phyloP scores from a whole-genome alignment of 2,329 filamentous ascomycete species.

The Aciculosporium take region DNA sequence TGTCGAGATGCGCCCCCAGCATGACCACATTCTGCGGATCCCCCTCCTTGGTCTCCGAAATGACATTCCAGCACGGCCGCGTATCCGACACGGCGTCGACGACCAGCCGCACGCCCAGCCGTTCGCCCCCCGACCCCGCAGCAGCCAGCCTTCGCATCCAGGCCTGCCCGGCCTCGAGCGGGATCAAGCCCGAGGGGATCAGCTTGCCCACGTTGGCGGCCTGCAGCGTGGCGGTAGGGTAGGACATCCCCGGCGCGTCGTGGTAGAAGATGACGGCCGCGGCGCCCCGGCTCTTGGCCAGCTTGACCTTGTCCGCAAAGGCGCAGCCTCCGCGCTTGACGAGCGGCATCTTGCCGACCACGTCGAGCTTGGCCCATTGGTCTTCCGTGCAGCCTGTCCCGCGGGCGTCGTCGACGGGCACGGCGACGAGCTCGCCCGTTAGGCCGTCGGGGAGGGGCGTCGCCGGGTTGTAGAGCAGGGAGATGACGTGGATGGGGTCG shows the following conservation, averaged over 20 bases:
- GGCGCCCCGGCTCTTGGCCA: slow-evolving; percentile 27
- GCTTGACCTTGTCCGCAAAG: slow-evolving; percentile 27
- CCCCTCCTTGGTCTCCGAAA: slow-evolving; percentile 26
- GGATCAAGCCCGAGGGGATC: slow-evolving; percentile 19
- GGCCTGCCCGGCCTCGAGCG: slow-evolving; percentile 16
- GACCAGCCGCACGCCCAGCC: slow-evolving; percentile 16
- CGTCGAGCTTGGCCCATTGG: slow-evolving; percentile 28
- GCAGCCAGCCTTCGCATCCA: slow-evolving; percentile 20
- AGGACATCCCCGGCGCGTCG: slow-evolving; percentile 30
- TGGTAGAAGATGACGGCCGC: slow-evolving; percentile 43
- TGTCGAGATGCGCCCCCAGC: slow-evolving; percentile 26
- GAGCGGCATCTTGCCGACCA: slow-evolving; percentile 27
- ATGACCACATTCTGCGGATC: slow-evolving; percentile 25
- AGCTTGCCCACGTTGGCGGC: slow-evolving; percentile 19
- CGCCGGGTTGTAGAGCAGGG: slow-evolving; percentile 31
- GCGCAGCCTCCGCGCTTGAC: slow-evolving; percentile 30
- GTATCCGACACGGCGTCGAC: slow-evolving; percentile 20
- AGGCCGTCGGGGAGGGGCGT: slow-evolving; percentile 25
- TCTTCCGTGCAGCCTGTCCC: slow-evolving; percentile 25
- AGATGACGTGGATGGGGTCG: slow-evolving; percentile 27
- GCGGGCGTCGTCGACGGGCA: slow-evolving; percentile 21
- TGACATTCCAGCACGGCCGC: slow-evolving; percentile 23
- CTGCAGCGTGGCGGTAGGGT: slow-evolving; percentile 36
- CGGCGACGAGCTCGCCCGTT: slow-evolving; percentile 20
- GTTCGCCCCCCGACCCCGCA: slow-evolving; percentile 16